Evolutionary conservation across 208 protist species (phyloP).

Genomic region (Blechomonas ayalai): DNA sequence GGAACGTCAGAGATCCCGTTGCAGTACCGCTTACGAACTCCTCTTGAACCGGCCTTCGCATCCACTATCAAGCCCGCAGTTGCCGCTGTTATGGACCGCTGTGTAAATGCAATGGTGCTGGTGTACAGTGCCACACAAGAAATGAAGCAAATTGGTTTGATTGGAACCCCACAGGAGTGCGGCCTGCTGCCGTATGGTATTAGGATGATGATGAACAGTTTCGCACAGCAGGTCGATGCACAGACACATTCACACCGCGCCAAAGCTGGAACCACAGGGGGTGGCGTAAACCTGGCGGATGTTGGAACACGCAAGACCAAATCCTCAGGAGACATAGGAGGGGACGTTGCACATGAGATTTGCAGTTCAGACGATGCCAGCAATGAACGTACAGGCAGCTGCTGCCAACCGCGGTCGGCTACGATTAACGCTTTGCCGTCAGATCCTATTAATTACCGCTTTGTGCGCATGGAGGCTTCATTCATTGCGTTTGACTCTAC

Average conservation of each 20-base stretch:
- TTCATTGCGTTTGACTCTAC: constrained; percentile 75
- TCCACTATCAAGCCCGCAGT: constrained; percentile 52
- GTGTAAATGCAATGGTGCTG: constrained; percentile 64
- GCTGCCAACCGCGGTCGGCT: too few species aligned
- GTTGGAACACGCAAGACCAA: too few species aligned
- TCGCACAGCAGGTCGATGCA: constrained; percentile 5
- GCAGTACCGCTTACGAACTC: constrained; percentile 38
- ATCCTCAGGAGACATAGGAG: too few species aligned
- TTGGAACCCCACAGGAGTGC: constrained; percentile 72
- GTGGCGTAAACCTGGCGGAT: too few species aligned
- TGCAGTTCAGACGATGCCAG: not conserved
- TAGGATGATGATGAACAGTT: constrained; percentile 50
- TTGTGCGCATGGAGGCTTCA: constrained; percentile 61
- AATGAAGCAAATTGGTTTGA: constrained; percentile 84
- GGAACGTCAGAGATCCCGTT: constrained; percentile 1
- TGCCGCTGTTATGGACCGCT: constrained; percentile 65
- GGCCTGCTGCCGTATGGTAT: constrained; percentile 72
- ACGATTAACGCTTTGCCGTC: too few species aligned
- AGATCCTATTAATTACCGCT: constrained; percentile 21
- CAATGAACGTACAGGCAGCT: not conserved
- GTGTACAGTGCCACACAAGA: constrained; percentile 85
- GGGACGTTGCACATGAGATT: not conserved
- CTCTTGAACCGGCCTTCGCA: constrained; percentile 45
- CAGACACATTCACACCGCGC: constrained; percentile 4
- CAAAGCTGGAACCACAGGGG: not conserved